These are phyloP conservation scores for Clarireedia monteithiana DNA, from an alignment of 2,329 filamentous ascomycete genomes.

Conservation along the genomic window DNA sequence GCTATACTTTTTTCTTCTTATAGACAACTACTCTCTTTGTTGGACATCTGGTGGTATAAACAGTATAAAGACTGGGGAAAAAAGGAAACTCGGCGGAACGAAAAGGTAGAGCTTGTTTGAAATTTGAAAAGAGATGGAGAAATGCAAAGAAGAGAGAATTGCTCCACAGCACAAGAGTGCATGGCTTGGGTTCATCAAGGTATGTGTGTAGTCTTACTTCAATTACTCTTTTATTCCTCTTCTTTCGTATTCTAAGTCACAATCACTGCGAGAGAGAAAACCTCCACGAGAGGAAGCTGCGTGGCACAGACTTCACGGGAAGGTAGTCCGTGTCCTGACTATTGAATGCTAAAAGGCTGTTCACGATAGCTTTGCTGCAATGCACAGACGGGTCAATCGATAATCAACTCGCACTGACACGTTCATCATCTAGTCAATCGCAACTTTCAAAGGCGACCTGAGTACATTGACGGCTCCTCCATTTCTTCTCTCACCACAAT, in stretches of 20 bases:
- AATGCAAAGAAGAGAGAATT: constrained; percentile 16
- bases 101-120: background rate
- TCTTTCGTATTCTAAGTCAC: background rate
- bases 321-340: too few species aligned
- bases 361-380: background rate
- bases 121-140: background rate
- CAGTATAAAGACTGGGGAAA: background rate
- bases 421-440: constrained; percentile 49
- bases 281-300: background rate
- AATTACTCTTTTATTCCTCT: background rate
- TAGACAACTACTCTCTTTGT: too few species aligned
- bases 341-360: too few species aligned
- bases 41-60: background rate
- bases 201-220: constrained; percentile 8
- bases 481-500: constrained; percentile 75
- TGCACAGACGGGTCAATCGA: background rate
- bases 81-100: background rate
- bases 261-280: background rate
- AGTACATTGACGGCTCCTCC: constrained; percentile 73
- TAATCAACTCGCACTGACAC: background rate
- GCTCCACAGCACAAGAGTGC: constrained; percentile 22
- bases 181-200: constrained; percentile 28
- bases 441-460: constrained; percentile 75
- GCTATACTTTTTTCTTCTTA: too few species aligned
- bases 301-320: background rate